phyloP scores from a whole-genome alignment of 148 eudicot genomes.

The Camellia lanceoleosa region DNA sequence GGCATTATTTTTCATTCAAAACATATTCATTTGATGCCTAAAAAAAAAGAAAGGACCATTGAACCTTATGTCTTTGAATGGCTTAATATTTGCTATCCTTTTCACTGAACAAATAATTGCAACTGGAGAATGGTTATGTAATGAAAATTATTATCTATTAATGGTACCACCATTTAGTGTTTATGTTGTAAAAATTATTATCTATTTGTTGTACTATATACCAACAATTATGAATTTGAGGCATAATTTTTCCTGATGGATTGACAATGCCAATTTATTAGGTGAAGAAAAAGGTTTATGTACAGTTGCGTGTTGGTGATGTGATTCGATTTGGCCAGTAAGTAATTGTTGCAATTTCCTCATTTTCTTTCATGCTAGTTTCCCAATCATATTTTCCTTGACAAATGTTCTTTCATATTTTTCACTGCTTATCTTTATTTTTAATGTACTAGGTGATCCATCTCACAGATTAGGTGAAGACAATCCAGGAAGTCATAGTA shows the following conservation, averaged over 20 bases:
- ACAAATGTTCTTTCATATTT: neutral
- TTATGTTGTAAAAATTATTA: neutral
- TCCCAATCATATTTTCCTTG: neutral
- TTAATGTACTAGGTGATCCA: neutral
- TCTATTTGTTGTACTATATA: neutral
- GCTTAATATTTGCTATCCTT: neutral
- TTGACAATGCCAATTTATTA: constrained; percentile 21
- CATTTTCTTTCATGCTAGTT: neutral
- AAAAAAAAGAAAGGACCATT: neutral
- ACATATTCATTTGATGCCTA: neutral
- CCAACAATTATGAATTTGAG: neutral
- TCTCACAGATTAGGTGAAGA: neutral
- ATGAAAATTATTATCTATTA: neutral
- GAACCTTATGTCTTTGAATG: neutral
- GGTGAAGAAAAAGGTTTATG: constrained; percentile 74
- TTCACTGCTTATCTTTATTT: neutral
- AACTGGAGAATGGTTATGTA: neutral
- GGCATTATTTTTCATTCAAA: neutral
- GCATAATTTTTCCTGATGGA: constrained; percentile 3
- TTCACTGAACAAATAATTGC: neutral
- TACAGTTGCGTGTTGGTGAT: constrained; percentile 91
- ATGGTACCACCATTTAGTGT: neutral
- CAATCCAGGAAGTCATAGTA: neutral
- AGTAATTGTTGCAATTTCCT: constrained; percentile 32
- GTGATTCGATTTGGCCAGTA: constrained; percentile 96